Conservation (phyloP, 306 rosid species). For the Cucurbita moschata region DNA sequence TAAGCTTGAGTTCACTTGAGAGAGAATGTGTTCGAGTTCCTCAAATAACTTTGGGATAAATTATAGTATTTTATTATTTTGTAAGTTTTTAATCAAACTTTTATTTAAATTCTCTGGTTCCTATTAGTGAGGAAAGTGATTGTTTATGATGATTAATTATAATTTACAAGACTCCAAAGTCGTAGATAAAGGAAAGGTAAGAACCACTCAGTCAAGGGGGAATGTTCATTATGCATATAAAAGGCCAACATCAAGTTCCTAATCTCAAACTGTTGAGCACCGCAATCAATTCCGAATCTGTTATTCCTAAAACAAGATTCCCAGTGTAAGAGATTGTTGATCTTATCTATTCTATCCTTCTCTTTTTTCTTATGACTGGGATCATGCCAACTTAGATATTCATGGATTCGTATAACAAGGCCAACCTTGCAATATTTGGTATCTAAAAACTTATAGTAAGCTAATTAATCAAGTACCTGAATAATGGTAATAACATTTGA, state of each 20-base stretch:
- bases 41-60: not conserved
- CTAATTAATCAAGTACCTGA: too few relatives aligned
- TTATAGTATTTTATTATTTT: not conserved
- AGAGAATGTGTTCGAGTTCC: not conserved
- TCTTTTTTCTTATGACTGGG: not conserved
- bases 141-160: not conserved
- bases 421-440: not conserved
- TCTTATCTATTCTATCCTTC: not conserved
- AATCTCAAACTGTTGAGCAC: not conserved
- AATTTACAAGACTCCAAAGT: not conserved
- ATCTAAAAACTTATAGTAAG: not conserved
- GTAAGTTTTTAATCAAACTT: not conserved
- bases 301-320: not conserved
- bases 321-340: not conserved
- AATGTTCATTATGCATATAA: not conserved
- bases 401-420: not conserved
- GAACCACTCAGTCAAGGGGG: not conserved
- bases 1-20: not conserved
- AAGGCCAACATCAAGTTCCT: not conserved
- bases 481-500: too few relatives aligned
- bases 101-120: not conserved
- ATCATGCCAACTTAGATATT: not conserved
- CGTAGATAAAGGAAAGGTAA: not conserved
- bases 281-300: not conserved
- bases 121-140: not conserved